Percentiles rank a stretch among this genome's conserved stretches.
Evolutionary conservation across 2,329 filamentous ascomycete species (phyloP).

Genomic region (Colletotrichum tofieldiae): DNA sequence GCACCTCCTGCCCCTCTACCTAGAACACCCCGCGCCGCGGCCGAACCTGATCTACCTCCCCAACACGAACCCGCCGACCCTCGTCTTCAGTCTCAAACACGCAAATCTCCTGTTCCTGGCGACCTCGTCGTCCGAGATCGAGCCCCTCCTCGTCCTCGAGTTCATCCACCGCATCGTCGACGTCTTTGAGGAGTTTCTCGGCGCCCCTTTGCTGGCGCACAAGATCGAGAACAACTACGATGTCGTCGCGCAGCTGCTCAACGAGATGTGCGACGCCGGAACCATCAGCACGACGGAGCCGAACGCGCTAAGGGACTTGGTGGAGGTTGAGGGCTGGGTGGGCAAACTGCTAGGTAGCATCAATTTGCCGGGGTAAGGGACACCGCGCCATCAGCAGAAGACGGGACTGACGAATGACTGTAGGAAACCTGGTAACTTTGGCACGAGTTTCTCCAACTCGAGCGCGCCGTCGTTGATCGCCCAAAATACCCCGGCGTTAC

Average conservation of each 20-base stretch:
- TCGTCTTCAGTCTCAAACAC: constrained; percentile 90
- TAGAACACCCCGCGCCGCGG: constrained; percentile 84
- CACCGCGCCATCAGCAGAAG: background rate
- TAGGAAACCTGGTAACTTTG: constrained; percentile 59
- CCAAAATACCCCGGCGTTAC: constrained; percentile 72
- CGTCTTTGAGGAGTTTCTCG: constrained; percentile 93
- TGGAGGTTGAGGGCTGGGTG: constrained; percentile 92
- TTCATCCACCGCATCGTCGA: constrained; percentile 96
- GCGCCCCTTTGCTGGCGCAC: constrained; percentile 85
- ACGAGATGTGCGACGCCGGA: constrained; percentile 97
- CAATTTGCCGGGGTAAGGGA: constrained; percentile 79
- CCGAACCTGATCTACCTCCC: constrained; percentile 90
- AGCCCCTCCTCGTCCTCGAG: constrained; percentile 91
- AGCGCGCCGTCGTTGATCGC: constrained; percentile 58
- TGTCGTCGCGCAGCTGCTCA: constrained; percentile 91
- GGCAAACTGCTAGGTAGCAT: constrained; percentile 92
- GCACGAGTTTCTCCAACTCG: constrained; percentile 56
- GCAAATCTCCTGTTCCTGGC: constrained; percentile 89
- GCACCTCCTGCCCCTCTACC: constrained; percentile 87
- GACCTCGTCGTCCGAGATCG: constrained; percentile 87
- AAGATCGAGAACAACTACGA: constrained; percentile 95
- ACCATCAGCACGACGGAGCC: constrained; percentile 92
- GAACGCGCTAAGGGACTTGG: constrained; percentile 90
- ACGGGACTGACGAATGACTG: constrained; percentile 12
- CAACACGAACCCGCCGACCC: constrained; percentile 85